These are phyloP conservation scores for Cyberlindnera maritima DNA, from an alignment of 805 yeast genomes.

Conservation along the genomic window DNA sequence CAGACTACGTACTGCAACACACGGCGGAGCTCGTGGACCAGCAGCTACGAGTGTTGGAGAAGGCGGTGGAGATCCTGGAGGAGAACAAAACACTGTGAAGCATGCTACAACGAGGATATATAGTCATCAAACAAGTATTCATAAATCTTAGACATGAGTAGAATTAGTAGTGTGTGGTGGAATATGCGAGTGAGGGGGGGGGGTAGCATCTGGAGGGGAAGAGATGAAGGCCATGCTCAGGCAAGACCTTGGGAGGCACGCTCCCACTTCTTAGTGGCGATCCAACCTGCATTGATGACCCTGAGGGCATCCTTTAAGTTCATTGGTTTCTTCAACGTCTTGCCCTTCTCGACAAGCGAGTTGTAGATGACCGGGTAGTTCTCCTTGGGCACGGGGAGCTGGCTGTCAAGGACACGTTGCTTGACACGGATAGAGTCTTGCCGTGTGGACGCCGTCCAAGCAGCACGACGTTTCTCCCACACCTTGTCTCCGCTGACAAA, in stretches of 20 bases:
- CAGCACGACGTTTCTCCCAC: conserved; percentile 67
- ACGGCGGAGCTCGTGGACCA: conserved; percentile 71
- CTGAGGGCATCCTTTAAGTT: conserved; percentile 70
- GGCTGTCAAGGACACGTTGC: conserved; percentile 23
- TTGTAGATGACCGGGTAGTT: conserved; percentile 63
- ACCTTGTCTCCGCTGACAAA: conserved; percentile 53
- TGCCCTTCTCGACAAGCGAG: conserved; percentile 66
- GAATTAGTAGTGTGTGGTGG: background rate
- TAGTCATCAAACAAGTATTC: background rate
- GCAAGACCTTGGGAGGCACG: conserved; percentile 39
- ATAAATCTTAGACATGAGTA: conserved; percentile 1
- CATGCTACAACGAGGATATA: background rate
- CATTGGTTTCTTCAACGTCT: conserved; percentile 64
- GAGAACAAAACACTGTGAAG: conserved; percentile 23
- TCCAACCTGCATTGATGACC: conserved; percentile 84
- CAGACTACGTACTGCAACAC: conserved; percentile 40
- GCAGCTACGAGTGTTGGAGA: conserved; percentile 67
- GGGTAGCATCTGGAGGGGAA: background rate
- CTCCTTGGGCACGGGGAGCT: conserved; percentile 40
- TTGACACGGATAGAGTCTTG: conserved; percentile 17
- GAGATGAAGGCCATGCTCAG: background rate
- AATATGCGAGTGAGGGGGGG: background rate
- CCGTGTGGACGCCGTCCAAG: conserved; percentile 57
- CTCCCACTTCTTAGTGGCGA: conserved; percentile 72
- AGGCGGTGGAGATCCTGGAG: conserved; percentile 40